Conservation (phyloP, 2,329 filamentous ascomycete species). For the Alternaria postmessia region DNA sequence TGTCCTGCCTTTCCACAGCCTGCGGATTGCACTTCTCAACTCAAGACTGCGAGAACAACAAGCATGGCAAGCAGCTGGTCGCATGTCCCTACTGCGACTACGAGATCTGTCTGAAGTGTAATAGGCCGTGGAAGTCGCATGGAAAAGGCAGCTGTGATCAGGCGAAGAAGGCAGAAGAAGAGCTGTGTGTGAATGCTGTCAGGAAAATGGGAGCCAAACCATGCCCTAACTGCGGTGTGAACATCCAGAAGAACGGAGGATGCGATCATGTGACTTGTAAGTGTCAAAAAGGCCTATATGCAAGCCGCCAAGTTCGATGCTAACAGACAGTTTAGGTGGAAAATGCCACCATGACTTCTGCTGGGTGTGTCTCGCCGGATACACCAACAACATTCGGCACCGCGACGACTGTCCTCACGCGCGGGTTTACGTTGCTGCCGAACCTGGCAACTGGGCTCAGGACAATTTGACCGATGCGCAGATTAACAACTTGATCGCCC, state of each 20-base stretch:
- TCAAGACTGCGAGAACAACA: conserved; percentile 21
- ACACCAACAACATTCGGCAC: conserved; percentile 12
- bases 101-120: conserved; percentile 30
- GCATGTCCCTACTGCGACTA: conserved; percentile 37
- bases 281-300: not conserved
- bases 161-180: conserved; percentile 26
- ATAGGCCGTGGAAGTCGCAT: conserved; percentile 29
- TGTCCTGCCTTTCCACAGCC: conserved; percentile 27
- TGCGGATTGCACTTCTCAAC: conserved; percentile 37
- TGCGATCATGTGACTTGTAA: conserved; percentile 40
- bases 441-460: conserved; percentile 21
- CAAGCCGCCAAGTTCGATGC: not conserved
- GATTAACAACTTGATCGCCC: conserved; percentile 13
- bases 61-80: conserved; percentile 15
- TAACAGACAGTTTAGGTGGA: conserved; percentile 13
- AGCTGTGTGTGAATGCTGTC: conserved; percentile 21
- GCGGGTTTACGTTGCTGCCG: conserved; percentile 18
- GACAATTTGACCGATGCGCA: conserved; percentile 12
- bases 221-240: conserved; percentile 36
- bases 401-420: conserved; percentile 16
- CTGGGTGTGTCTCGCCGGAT: conserved; percentile 29
- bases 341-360: conserved; percentile 34
- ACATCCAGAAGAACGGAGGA: conserved; percentile 37
- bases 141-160: conserved; percentile 20
- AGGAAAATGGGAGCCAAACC: conserved; percentile 35